Conservation (phyloP, 768 basidiomycete genomes). For the Amanita jacksonii region DNA sequence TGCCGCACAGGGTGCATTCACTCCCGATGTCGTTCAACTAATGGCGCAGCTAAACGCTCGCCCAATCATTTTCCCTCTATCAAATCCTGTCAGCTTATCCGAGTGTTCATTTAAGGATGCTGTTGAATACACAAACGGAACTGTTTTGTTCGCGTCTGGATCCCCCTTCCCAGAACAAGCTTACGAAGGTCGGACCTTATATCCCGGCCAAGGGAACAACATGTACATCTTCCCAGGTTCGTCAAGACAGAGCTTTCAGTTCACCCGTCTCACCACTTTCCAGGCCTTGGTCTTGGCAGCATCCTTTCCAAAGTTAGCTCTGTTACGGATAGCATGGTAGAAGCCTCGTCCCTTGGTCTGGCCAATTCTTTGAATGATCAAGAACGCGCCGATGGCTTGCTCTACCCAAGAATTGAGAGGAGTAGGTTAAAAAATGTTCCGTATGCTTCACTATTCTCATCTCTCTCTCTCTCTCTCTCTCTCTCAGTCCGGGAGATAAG, state of each 20-base stretch:
- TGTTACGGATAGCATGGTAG: constrained; percentile 85
- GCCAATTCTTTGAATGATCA: constrained; percentile 62
- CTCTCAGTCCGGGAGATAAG: constrained; percentile 67
- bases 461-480: constrained; percentile 11
- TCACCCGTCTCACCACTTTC: constrained; percentile 17
- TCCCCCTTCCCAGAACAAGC: constrained; percentile 69
- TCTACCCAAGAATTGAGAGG: constrained; percentile 80
- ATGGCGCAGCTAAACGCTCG: constrained; percentile 76
- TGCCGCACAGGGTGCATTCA: constrained; percentile 56
- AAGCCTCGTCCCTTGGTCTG: constrained; percentile 76
- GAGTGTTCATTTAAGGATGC: constrained; percentile 78
- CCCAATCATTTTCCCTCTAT: constrained; percentile 90
- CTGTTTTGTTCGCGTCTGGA: constrained; percentile 79
- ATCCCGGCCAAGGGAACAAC: constrained; percentile 91
- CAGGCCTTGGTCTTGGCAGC: constrained; percentile 70
- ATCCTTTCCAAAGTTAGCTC: constrained; percentile 58
- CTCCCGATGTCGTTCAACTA: constrained; percentile 51
- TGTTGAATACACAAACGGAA: constrained; percentile 60
- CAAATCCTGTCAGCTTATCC: constrained; percentile 77
- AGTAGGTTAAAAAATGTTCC: no score
- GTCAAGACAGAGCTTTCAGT: constrained; percentile 11
- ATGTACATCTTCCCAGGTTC: constrained; percentile 78
- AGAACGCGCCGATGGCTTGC: constrained; percentile 53
- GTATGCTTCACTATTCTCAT: neutral
- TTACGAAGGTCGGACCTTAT: constrained; percentile 45